Evolutionary conservation across 371 early-diverging fungal genomes (phyloP).

Genomic region (Racocetra persica): DNA sequence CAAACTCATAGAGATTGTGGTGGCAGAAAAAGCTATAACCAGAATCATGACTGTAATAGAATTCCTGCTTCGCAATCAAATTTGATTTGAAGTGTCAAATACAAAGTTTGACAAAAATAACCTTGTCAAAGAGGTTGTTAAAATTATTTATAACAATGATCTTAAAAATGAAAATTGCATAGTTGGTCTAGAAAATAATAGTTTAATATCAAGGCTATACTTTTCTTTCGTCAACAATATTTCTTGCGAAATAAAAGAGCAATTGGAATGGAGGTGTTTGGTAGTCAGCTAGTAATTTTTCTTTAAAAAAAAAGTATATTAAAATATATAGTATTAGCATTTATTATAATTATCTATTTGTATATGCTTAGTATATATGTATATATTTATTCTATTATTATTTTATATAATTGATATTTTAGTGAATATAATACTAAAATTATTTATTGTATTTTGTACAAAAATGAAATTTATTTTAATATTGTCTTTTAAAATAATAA

Average conservation of each 20-base stretch:
- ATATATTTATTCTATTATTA: too few species aligned
- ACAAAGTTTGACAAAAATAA: constrained; percentile 91
- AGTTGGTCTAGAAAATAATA: constrained; percentile 39
- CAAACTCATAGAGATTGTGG: constrained; percentile 44
- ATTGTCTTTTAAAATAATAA: too few species aligned
- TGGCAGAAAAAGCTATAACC: constrained; percentile 30
- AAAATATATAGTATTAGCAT: too few species aligned
- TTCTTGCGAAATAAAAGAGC: constrained; percentile 94
- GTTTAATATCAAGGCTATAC: constrained; percentile 65
- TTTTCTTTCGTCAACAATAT: constrained; percentile 99
- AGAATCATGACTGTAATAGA: constrained; percentile 48
- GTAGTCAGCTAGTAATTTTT: background rate
- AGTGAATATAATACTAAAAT: too few species aligned
- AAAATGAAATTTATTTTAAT: too few species aligned
- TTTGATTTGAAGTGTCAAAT: constrained; percentile 80
- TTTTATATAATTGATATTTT: too few species aligned
- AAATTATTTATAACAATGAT: constrained; percentile 12
- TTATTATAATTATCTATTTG: too few species aligned
- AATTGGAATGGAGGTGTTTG: constrained; percentile 55
- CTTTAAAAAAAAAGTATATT: background rate
- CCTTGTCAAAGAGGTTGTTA: constrained; percentile 67
- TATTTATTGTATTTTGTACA: too few species aligned
- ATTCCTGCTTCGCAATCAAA: constrained; percentile 83
- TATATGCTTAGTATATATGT: too few species aligned
- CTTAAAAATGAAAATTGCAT: constrained; percentile 26